Percentiles rank a stretch among this genome's conserved stretches.
These are phyloP conservation scores for Delitschia confertaspora DNA, from an alignment of 495 filamentous ascomycete species.

Conservation along the genomic window DNA sequence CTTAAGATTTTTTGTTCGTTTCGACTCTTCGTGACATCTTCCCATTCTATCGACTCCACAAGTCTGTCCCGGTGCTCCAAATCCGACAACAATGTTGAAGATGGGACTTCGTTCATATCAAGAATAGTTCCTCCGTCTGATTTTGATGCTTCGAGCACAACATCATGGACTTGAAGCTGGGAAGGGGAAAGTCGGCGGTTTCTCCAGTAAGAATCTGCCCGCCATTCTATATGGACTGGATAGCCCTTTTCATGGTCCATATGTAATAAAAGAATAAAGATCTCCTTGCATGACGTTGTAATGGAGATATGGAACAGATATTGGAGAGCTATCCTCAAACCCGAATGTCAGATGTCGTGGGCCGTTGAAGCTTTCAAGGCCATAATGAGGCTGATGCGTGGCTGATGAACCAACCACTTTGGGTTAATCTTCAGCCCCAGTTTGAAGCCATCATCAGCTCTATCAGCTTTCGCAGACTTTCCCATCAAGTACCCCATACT, in stretches of 20 bases:
- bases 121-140: constrained; percentile 26
- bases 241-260: constrained; percentile 20
- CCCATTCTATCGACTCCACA: constrained; percentile 4
- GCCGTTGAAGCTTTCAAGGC: no score
- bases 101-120: constrained; percentile 30
- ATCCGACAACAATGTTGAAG: constrained; percentile 30
- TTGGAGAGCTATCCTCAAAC: no score
- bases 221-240: constrained; percentile 26
- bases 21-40: constrained; percentile 22
- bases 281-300: no score
- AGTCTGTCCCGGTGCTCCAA: constrained; percentile 22
- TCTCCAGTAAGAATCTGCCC: constrained; percentile 31
- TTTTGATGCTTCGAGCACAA: constrained; percentile 24
- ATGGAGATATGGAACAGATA: no score
- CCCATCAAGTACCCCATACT: no score
- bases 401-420: no score
- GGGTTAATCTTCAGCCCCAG: no score
- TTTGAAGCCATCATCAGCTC: no score
- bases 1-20: constrained; percentile 30
- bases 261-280: no score
- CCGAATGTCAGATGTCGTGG: no score
- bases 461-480: no score
- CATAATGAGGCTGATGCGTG: no score
- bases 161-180: constrained; percentile 35
- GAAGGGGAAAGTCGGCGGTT: constrained; percentile 31